phyloP scores from a whole-genome alignment of 2,329 filamentous ascomycete species.

The Talaromyces sp. region DNA sequence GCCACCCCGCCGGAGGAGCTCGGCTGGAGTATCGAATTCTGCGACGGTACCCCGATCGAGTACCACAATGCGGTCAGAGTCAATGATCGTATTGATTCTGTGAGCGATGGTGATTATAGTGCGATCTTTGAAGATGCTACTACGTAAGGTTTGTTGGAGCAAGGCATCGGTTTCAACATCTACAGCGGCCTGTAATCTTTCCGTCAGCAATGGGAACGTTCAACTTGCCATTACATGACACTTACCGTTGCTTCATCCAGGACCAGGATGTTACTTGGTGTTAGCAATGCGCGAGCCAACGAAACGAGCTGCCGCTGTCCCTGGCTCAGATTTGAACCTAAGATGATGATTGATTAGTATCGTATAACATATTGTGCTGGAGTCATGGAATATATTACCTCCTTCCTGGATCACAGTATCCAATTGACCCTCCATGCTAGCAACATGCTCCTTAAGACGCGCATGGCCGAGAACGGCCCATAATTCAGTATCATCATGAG shows the following conservation, averaged over 20 bases:
- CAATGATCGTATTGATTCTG: constrained; percentile 94
- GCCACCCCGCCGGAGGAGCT: constrained; percentile 71
- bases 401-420: constrained; percentile 92
- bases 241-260: constrained; percentile 89
- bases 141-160: constrained; percentile 62
- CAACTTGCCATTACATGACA: neutral
- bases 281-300: constrained; percentile 86
- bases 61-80: constrained; percentile 85
- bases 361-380: neutral
- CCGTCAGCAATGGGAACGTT: neutral
- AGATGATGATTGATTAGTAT: neutral
- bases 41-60: constrained; percentile 85
- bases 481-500: constrained; percentile 93
- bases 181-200: constrained; percentile 56
- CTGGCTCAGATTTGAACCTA: constrained; percentile 90
- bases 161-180: constrained; percentile 66
- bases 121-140: constrained; percentile 73
- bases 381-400: constrained; percentile 58
- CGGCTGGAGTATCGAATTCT: constrained; percentile 84
- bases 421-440: constrained; percentile 80
- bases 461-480: constrained; percentile 97
- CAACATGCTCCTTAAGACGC: constrained; percentile 84
- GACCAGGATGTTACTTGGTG: constrained; percentile 94
- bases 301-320: constrained; percentile 94
- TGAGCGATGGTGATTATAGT: constrained; percentile 99